A percentile compares a stretch with the other conserved stretches of the same genome.
Conservation (phyloP, 2,329 filamentous ascomycete genomes). For the Sclerotiophoma versabilis region DNA sequence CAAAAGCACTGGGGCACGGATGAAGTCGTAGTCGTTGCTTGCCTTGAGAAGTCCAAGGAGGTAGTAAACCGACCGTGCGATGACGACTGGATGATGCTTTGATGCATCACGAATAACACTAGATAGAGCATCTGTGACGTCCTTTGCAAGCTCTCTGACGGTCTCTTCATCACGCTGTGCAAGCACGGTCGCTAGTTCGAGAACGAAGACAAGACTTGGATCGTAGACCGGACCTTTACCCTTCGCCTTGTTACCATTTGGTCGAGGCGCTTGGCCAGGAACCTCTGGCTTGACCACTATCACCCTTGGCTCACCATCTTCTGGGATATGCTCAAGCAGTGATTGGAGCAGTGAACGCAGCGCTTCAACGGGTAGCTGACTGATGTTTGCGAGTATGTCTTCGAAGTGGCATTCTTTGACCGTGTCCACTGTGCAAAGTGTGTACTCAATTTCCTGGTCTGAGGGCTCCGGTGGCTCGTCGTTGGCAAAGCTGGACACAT, state of each 20-base stretch:
- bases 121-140: slow-evolving; percentile 81
- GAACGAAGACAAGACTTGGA: slow-evolving; percentile 84
- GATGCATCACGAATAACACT: slow-evolving; percentile 79
- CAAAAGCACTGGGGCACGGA: slow-evolving; percentile 88
- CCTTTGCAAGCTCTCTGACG: slow-evolving; percentile 75
- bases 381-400: slow-evolving; percentile 83
- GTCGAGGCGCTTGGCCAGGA: slow-evolving; percentile 65
- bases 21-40: slow-evolving; percentile 89
- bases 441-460: slow-evolving; percentile 95
- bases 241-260: slow-evolving; percentile 65
- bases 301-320: slow-evolving; percentile 79
- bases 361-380: slow-evolving; percentile 66
- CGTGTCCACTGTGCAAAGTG: slow-evolving; percentile 91
- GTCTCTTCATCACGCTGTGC: slow-evolving; percentile 78
- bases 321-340: slow-evolving; percentile 83
- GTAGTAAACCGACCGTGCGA: slow-evolving; percentile 87
- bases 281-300: slow-evolving; percentile 91
- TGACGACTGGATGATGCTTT: slow-evolving; percentile 80
- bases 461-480: slow-evolving; percentile 98
- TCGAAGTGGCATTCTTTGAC: slow-evolving; percentile 88
- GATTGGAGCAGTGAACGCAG: slow-evolving; percentile 72
- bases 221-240: slow-evolving; percentile 74
- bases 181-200: slow-evolving; percentile 87
- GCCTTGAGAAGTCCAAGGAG: slow-evolving; percentile 80
- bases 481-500: slow-evolving; percentile 97